Conservation (phyloP, 495 filamentous ascomycete species). For the Annulohypoxylon stygium region DNA sequence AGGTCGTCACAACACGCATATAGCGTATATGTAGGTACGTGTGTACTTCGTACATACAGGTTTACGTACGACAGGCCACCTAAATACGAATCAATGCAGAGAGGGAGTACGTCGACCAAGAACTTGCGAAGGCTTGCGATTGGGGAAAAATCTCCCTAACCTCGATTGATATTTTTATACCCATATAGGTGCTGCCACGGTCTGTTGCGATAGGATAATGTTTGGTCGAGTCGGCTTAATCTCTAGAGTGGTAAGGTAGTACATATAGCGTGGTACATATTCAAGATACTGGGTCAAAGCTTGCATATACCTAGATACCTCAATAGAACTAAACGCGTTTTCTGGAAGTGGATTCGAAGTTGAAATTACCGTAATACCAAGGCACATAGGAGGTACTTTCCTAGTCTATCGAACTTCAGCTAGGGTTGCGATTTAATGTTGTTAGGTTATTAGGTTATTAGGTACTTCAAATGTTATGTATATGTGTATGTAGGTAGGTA, state of each 20-base stretch:
- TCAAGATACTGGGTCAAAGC: conserved; percentile 15
- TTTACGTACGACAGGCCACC: conserved; percentile 18
- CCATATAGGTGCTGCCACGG: not conserved
- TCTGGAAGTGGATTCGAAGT: conserved; percentile 17
- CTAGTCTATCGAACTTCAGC: not conserved
- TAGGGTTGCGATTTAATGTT: not conserved
- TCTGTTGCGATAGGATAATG: conserved; percentile 1
- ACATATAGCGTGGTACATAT: not conserved
- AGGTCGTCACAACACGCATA: conserved; percentile 16
- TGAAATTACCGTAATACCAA: conserved; percentile 25
- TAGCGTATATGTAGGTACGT: not conserved
- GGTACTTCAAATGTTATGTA: not conserved
- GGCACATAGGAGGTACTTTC: conserved; percentile 16
- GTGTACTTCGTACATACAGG: conserved; percentile 19
- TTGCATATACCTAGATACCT: conserved; percentile 12
- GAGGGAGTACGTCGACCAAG: not conserved
- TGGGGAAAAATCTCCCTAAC: not conserved
- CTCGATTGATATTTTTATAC: conserved; percentile 15
- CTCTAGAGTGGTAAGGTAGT: not conserved
- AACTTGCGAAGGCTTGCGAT: conserved; percentile 5
- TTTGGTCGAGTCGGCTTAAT: conserved; percentile 10
- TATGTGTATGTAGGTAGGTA: not conserved
- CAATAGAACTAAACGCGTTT: conserved; percentile 16
- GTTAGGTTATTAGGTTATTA: no score
- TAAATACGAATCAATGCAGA: conserved; percentile 37